phyloP scores from a whole-genome alignment of 192 early-diverging fungal genomes.

The Backusella sp. region DNA sequence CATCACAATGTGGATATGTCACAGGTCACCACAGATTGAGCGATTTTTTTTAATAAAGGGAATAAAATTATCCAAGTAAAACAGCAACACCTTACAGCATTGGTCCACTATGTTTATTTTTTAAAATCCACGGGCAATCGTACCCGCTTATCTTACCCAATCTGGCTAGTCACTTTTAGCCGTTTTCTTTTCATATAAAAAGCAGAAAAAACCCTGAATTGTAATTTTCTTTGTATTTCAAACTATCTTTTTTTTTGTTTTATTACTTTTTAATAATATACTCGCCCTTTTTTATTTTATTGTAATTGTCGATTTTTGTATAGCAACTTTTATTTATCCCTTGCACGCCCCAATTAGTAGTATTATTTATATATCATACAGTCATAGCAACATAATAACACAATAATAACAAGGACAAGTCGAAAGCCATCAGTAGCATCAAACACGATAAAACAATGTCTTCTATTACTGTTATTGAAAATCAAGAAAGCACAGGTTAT shows the following conservation, averaged over 20 bases:
- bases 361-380: not conserved
- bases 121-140: not conserved
- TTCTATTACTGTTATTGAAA: not conserved
- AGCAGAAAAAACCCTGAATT: not conserved
- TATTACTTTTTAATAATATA: not conserved
- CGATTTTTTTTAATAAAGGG: not conserved
- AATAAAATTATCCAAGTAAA: constrained; percentile 9
- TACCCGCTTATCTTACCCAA: constrained; percentile 17
- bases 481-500: not conserved
- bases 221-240: not conserved
- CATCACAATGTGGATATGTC: not conserved
- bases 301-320: not conserved
- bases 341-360: not conserved
- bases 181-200: not conserved
- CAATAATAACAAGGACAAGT: not conserved
- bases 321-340: not conserved
- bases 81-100: not conserved
- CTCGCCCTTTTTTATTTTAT: not conserved
- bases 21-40: not conserved
- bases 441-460: not conserved
- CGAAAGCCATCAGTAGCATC: not conserved
- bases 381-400: not conserved
- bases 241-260: not conserved
- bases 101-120: not conserved
- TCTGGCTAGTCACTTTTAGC: not conserved